Percentiles rank a stretch among this genome's conserved stretches.
Conservation (phyloP, 257 asterid species). For the Nicotiana attenuata region DNA sequence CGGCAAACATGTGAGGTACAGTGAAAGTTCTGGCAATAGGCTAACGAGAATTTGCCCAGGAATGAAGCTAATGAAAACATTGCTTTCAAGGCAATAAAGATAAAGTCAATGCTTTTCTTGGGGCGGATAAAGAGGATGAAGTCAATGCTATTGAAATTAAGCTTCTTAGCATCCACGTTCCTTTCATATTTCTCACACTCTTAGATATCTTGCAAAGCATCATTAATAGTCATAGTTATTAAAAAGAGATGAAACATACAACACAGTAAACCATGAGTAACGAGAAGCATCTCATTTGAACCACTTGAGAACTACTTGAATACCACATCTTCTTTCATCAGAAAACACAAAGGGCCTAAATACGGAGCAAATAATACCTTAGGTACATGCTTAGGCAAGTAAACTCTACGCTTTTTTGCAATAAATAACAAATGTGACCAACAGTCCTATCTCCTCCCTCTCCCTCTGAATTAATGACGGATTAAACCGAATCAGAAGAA, state of each 20-base stretch:
- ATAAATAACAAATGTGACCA: neutral
- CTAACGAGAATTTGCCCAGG: neutral
- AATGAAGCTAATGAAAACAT: neutral
- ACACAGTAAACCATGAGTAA: neutral
- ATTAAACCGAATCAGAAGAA: neutral
- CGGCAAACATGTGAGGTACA: neutral
- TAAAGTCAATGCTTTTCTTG: neutral
- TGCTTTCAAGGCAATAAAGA: neutral
- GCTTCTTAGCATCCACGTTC: neutral
- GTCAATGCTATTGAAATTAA: neutral
- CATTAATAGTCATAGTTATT: neutral
- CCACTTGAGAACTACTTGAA: neutral
- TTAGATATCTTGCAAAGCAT: neutral
- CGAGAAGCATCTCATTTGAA: neutral
- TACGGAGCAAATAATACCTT: neutral
- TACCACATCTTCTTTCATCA: neutral
- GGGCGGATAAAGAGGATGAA: neutral
- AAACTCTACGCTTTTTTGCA: neutral
- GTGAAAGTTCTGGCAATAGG: neutral
- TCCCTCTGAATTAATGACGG: neutral
- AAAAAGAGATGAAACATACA: neutral
- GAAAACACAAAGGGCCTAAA: neutral
- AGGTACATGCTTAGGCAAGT: neutral
- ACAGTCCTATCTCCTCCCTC: neutral
- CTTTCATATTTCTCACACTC: neutral